Evolutionary conservation across 2,329 filamentous ascomycete genomes (phyloP), one percentile per base, ranked within the genome.

Genomic region (Pseudogymnoascus sp.): DNA sequence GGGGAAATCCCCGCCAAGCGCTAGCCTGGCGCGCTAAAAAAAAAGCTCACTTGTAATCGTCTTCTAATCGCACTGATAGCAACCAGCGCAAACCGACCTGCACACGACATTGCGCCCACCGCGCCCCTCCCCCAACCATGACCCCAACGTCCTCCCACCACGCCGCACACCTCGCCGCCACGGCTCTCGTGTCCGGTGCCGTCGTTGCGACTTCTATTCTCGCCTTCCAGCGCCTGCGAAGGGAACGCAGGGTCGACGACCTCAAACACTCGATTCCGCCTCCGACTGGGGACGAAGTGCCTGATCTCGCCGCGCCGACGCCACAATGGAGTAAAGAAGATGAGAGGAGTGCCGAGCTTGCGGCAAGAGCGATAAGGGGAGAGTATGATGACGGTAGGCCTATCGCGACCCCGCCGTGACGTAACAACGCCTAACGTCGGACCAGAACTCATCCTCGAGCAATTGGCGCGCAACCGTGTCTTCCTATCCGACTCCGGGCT

Each of bases 371-470:
- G 0, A 83, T 85, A 65, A 78, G 77, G 9, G 85, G 85, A 60
- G 83, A 87, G 71, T 87, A 85, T 67, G 84, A 87, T 69, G 83
- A 87, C 69, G 72, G 72, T 73, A 69, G 21, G 62, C 13, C 13
- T 27, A 5, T 10, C 59, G 15, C 10, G 1, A 27, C 42, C 4
- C 1, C 2, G 2, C 12, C 5, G n/a, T 60, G 12, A 12, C 42
- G 7, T 58, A 18, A 13, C 29, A 31, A 35, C 12, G 10, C 13
- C 37, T 60, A 31, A 52, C 21, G 60, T 29, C 36, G n/a, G 21
- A n/a, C n/a, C 66, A 86, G 92, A 94, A 69, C 82, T 99, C 45
- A 93, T 97, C 62, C 82, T 96, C 55, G 94, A 99, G 76, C 94
- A 99, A 74, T 83, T 99, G 10, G 92, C 93, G 1, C 87, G 94